Evolutionary conservation across 2,329 filamentous ascomycete species (phyloP).

Genomic region (Cucurbitaria berberidis): DNA sequence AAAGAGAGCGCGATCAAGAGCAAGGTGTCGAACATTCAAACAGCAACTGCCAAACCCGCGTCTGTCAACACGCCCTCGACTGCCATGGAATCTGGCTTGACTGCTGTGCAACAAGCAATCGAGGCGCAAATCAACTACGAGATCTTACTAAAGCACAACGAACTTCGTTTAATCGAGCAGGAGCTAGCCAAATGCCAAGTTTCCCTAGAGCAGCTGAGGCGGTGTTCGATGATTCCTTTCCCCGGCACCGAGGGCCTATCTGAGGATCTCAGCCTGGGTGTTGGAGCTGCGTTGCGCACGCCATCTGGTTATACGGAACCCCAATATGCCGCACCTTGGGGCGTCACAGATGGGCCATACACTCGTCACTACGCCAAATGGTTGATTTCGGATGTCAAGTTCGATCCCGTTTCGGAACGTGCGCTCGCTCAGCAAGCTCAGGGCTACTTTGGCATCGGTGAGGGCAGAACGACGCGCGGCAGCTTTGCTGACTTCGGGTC

Average conservation of each 20-base stretch:
- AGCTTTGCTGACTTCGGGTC: conserved; percentile 65
- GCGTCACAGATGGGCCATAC: conserved; percentile 90
- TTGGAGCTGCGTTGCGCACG: conserved; percentile 71
- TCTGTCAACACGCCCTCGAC: conserved; percentile 28
- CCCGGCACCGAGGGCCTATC: conserved; percentile 73
- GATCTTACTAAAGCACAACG: conserved; percentile 91
- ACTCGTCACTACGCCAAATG: conserved; percentile 93
- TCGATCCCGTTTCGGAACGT: conserved; percentile 64
- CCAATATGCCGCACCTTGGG: conserved; percentile 83
- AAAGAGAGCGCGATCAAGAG: conserved; percentile 41
- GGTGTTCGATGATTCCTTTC: conserved; percentile 91
- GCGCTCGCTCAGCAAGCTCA: conserved; percentile 44
- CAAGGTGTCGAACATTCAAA: conserved; percentile 33
- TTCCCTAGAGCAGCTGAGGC: conserved; percentile 89
- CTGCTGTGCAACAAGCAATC: conserved; percentile 71
- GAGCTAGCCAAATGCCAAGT: conserved; percentile 95
- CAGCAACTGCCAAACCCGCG: conserved; percentile 28
- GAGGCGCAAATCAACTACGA: conserved; percentile 89
- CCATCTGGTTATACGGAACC: conserved; percentile 70
- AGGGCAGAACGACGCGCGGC: conserved; percentile 81
- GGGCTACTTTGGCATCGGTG: conserved; percentile 52
- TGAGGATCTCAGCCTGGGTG: conserved; percentile 73
- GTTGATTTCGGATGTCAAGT: conserved; percentile 86
- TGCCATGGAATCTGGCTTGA: conserved; percentile 46
- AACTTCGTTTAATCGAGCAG: conserved; percentile 91